phyloP scores from a whole-genome alignment of 1,139 yeast genomes.

The Barnettozyma hawaiiensis region DNA sequence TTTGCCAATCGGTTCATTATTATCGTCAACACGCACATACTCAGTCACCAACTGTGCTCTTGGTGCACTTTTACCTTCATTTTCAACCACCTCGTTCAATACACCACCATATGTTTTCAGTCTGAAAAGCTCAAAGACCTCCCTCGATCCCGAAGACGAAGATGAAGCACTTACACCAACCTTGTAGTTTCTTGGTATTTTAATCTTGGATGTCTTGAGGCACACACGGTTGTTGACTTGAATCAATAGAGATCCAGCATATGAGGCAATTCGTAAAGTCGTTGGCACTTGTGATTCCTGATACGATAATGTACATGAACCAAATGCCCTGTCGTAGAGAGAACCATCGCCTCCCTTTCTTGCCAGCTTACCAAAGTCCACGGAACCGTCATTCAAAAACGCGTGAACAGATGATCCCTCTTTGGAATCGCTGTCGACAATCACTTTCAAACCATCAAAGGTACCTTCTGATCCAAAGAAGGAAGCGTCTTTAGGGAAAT shows the following conservation, averaged over 20 bases:
- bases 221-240: constrained; percentile 68
- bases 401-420: constrained; percentile 48
- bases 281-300: constrained; percentile 67
- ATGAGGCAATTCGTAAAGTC: constrained; percentile 59
- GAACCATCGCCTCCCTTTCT: no score
- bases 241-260: constrained; percentile 46
- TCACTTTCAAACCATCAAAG: constrained; percentile 58
- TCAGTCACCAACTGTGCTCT: constrained; percentile 37
- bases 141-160: constrained; percentile 32
- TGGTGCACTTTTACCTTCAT: constrained; percentile 48
- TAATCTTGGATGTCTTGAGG: constrained; percentile 54
- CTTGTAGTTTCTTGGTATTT: constrained; percentile 37
- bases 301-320: constrained; percentile 52
- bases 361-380: constrained; percentile 25
- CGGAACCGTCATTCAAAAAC: constrained; percentile 51
- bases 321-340: constrained; percentile 36
- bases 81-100: constrained; percentile 49
- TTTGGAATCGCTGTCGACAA: constrained; percentile 39
- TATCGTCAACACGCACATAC: constrained; percentile 23
- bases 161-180: constrained; percentile 53
- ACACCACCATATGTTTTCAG: constrained; percentile 49
- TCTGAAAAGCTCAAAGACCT: constrained; percentile 55
- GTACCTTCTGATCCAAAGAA: constrained; percentile 44
- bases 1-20: constrained; percentile 27
- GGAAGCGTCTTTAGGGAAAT: constrained; percentile 25